phyloP scores from a whole-genome alignment of 192 early-diverging fungal species.

The Chytriomyces sp. region DNA sequence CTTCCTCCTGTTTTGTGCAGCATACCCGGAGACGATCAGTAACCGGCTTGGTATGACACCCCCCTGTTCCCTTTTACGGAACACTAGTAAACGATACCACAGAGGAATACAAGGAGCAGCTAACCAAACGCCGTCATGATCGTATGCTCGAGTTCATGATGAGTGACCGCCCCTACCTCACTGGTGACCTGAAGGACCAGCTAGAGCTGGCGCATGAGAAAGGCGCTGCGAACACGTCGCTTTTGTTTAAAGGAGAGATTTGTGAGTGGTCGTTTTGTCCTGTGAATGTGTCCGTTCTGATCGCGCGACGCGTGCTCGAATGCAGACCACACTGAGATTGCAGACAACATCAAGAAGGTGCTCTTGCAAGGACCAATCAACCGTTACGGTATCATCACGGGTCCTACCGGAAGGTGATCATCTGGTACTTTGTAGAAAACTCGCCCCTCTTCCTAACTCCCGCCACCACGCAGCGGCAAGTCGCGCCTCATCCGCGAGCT shows the following conservation, averaged over 20 bases:
- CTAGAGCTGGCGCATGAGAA: slow-evolving; percentile 1
- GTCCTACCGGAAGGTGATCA: slow-evolving; percentile 21
- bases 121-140: slow-evolving; percentile 18
- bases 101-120: slow-evolving; percentile 27
- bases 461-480: not conserved
- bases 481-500: slow-evolving; percentile 10
- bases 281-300: too few relatives aligned
- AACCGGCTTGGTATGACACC: too few relatives aligned
- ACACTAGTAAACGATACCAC: too few relatives aligned
- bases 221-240: not conserved
- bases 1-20: not conserved
- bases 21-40: not conserved
- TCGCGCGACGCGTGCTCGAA: not conserved
- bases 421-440: not conserved
- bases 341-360: not conserved
- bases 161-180: slow-evolving; percentile 8
- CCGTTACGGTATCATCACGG: slow-evolving; percentile 25
- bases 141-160: slow-evolving; percentile 28
- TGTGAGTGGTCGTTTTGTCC: not conserved
- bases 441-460: not conserved
- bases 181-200: not conserved
- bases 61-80: too few relatives aligned
- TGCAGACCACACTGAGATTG: slow-evolving; percentile 17
- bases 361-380: slow-evolving; percentile 22
- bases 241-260: slow-evolving; percentile 17